Percentiles rank a stretch among this genome's conserved stretches.
These are phyloP conservation scores for Pelagomonas calceolata DNA, from an alignment of 108 stramenopile species.

Conservation along the genomic window DNA sequence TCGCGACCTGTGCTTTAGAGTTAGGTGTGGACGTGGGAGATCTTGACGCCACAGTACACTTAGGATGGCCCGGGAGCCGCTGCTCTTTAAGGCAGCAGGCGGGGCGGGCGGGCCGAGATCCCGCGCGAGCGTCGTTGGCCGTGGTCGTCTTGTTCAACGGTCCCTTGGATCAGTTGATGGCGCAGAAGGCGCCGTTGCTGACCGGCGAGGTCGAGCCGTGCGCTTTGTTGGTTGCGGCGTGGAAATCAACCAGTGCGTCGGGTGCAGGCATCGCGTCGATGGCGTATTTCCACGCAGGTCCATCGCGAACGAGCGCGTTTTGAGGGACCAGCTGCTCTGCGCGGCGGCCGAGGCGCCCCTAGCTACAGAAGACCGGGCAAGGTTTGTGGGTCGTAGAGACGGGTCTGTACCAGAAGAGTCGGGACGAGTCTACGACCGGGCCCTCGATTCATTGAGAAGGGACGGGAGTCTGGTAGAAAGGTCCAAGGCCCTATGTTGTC, in stretches of 20 bases:
- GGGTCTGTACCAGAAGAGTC: no score
- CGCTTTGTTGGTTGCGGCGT: no score
- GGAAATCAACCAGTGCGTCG: no score
- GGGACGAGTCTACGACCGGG: no score
- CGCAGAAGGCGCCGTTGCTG: not conserved
- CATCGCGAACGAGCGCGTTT: slow-evolving; percentile 7
- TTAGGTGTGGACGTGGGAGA: slow-evolving; percentile 91
- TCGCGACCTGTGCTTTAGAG: slow-evolving; percentile 82
- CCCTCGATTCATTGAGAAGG: no score
- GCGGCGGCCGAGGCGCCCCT: slow-evolving; percentile 35
- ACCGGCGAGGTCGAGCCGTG: not conserved
- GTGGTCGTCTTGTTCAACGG: slow-evolving; percentile 74
- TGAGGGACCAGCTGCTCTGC: slow-evolving; percentile 26
- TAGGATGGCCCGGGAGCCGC: slow-evolving; percentile 66
- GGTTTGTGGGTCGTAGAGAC: no score
- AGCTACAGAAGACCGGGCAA: not conserved
- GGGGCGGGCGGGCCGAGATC: slow-evolving; percentile 84
- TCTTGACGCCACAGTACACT: slow-evolving; percentile 78
- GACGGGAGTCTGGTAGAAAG: no score
- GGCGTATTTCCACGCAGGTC: no score
- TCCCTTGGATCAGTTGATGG: slow-evolving; percentile 63
- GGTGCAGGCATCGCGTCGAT: no score
- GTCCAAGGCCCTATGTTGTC: no score
- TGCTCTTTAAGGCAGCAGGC: slow-evolving; percentile 75
- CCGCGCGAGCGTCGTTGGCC: slow-evolving; percentile 48